A percentile compares a stretch with the other conserved stretches of the same genome.
Conservation (phyloP, 495 filamentous ascomycete genomes). For the Annulohypoxylon nitens region DNA sequence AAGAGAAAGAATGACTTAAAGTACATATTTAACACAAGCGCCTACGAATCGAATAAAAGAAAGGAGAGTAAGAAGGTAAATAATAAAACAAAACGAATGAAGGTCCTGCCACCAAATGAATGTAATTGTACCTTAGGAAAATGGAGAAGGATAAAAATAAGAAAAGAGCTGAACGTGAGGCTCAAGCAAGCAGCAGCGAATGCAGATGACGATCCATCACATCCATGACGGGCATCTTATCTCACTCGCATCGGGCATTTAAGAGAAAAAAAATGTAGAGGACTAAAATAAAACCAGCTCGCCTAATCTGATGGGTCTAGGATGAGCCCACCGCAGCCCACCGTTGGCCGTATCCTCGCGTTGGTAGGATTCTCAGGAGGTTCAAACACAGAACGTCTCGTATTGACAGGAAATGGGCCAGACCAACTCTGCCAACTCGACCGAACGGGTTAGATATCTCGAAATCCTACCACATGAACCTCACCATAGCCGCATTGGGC, state of each 20-base stretch:
- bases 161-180: slow-evolving; percentile 29
- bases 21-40: slow-evolving; percentile 45
- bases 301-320: slow-evolving; percentile 22
- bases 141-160: slow-evolving; percentile 11
- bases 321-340: slow-evolving; percentile 33
- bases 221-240: slow-evolving; percentile 14
- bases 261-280: slow-evolving; percentile 4
- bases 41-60: slow-evolving; percentile 31
- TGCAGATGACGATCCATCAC: slow-evolving; percentile 33
- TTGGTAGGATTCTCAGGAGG: slow-evolving; percentile 38
- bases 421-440: slow-evolving; percentile 15
- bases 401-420: slow-evolving; percentile 24
- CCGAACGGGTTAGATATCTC: slow-evolving; percentile 31
- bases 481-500: not conserved
- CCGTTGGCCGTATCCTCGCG: slow-evolving; percentile 13
- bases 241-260: slow-evolving; percentile 30
- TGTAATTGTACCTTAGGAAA: slow-evolving; percentile 5
- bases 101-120: slow-evolving; percentile 42
- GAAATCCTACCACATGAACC: slow-evolving; percentile 17
- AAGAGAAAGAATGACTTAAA: slow-evolving; percentile 39
- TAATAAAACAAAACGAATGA: slow-evolving; percentile 43
- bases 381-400: slow-evolving; percentile 39
- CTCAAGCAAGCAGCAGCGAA: slow-evolving; percentile 34
- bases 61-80: slow-evolving; percentile 29
- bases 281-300: slow-evolving; percentile 16